Evolutionary conservation across 345 rosid species (phyloP), one percentile per base, ranked within the genome.

Genomic region (Lepidium didymum): DNA sequence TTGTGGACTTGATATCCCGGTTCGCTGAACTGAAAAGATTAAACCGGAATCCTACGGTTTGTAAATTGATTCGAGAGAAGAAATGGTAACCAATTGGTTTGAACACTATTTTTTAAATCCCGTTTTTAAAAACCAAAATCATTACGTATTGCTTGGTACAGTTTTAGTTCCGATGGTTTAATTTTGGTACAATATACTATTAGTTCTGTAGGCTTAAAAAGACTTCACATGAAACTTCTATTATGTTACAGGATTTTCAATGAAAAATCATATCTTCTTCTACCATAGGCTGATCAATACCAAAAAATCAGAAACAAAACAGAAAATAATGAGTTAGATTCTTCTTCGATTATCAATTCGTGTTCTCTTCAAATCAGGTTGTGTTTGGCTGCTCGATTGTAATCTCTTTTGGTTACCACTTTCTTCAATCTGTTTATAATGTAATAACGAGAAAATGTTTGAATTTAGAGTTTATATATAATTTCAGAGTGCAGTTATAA

Each of bases 331-430:
- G 19, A 19, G 38, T 81, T 77, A 89, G 51, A 94, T 91, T 80
- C 96, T 82, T 78, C 91, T 82, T 80, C 95, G 82, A 62, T 81
- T 86, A 76, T 87, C 95, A 4, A 73, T 64, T 42, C 86, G 75
- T 19, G 82, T 18, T 81, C 78, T 84, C 85, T 93, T 88, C 14
- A 77, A 18, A 13, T 81, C 84, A 64, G 90, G 76, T 70, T 74
- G 85, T 27, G 72, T 76, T 70, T 67, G 78, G 13, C 78, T 67
- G 68, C 85, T 81, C 8, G 90, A 76, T 76, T 88, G 82, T 68
- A 85, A 77, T 84, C 89, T 67, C 35, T 75, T 75, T 2, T 50
- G 62, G 19, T 64, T 41, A 40, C 75, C 75, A 56, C 66, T 64
- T 56, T 75, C 81, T 76, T 90, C 77, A 69, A 92, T 82, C 96